phyloP scores from a whole-genome alignment of 1,284 basidiomycete genomes.

The Pterulicium gracile region DNA sequence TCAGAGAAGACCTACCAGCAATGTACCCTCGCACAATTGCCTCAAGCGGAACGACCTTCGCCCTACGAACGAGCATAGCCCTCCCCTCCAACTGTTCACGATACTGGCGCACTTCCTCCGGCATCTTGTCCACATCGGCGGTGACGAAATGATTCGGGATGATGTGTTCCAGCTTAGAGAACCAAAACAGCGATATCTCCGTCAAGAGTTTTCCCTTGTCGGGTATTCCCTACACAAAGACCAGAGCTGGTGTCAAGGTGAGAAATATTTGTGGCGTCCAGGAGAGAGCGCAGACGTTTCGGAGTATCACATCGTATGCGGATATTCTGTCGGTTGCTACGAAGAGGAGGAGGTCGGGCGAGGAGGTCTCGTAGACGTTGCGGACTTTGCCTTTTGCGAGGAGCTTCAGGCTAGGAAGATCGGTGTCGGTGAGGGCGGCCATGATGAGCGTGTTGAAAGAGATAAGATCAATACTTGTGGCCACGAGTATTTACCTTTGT shows the following conservation, averaged over 20 bases:
- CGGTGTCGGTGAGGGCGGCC: slow-evolving; percentile 36
- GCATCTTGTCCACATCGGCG: slow-evolving; percentile 64
- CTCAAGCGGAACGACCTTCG: slow-evolving; percentile 89
- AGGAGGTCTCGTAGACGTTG: slow-evolving; percentile 76
- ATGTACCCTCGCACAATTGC: slow-evolving; percentile 96
- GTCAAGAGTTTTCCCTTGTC: slow-evolving; percentile 90
- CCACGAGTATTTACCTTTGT: no score
- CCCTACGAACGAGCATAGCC: slow-evolving; percentile 87
- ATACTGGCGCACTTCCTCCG: slow-evolving; percentile 57
- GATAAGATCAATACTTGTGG: no score
- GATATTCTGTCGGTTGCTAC: slow-evolving; percentile 95
- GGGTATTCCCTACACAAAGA: slow-evolving; percentile 69
- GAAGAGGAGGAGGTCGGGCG: slow-evolving; percentile 72
- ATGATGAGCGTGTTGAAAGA: slow-evolving; percentile 14
- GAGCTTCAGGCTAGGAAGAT: slow-evolving; percentile 48
- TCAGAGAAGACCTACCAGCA: slow-evolving; percentile 49
- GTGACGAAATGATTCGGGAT: slow-evolving; percentile 87
- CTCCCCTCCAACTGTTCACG: slow-evolving; percentile 72
- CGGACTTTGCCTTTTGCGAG: slow-evolving; percentile 88
- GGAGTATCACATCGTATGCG: slow-evolving; percentile 92
- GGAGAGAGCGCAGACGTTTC: slow-evolving; percentile 56
- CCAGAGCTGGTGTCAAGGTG: neutral
- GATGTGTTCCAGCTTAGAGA: slow-evolving; percentile 67
- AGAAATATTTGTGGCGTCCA: neutral
- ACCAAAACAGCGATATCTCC: slow-evolving; percentile 92